Evolutionary conservation across 2,329 filamentous ascomycete species (phyloP).

Genomic region (Calonectria naviculata): DNA sequence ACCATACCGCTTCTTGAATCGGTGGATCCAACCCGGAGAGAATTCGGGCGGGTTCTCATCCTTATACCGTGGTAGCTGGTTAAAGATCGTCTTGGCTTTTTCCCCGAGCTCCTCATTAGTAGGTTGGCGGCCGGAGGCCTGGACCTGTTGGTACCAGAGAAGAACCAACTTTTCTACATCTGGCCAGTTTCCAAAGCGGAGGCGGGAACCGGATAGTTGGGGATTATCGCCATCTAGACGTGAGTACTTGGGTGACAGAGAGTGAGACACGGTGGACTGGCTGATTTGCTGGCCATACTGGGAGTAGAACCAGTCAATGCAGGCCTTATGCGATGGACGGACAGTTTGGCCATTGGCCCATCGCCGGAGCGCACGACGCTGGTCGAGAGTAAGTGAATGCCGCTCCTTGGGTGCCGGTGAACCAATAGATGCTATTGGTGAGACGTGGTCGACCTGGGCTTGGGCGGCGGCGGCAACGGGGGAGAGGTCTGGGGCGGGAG

Average conservation of each 20-base stretch:
- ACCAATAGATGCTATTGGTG: conserved; percentile 21
- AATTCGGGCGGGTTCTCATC: conserved; percentile 71
- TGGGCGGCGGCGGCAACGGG: conserved; percentile 35
- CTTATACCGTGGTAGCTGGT: conserved; percentile 68
- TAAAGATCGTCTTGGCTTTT: conserved; percentile 70
- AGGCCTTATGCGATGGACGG: conserved; percentile 69
- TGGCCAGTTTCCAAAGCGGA: conserved; percentile 73
- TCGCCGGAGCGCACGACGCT: conserved; percentile 68
- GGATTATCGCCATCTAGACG: conserved; percentile 69
- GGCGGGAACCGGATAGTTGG: conserved; percentile 70
- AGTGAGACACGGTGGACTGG: conserved; percentile 73
- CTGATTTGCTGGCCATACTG: conserved; percentile 71
- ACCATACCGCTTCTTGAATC: conserved; percentile 73
- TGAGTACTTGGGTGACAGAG: conserved; percentile 70
- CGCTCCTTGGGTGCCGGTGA: conserved; percentile 56
- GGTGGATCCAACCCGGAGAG: conserved; percentile 72
- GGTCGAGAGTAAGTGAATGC: conserved; percentile 70
- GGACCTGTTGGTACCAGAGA: conserved; percentile 65
- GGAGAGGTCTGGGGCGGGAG: conserved; percentile 44
- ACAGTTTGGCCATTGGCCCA: conserved; percentile 69
- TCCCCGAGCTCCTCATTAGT: conserved; percentile 72
- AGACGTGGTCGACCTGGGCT: conserved; percentile 26
- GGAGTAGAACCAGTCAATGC: conserved; percentile 71
- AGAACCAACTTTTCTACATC: conserved; percentile 70
- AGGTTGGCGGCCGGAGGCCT: conserved; percentile 64